A percentile compares a stretch with the other conserved stretches of the same genome.
Conservation (phyloP, 1,139 yeast species). For the Kodamaea plutei region DNA sequence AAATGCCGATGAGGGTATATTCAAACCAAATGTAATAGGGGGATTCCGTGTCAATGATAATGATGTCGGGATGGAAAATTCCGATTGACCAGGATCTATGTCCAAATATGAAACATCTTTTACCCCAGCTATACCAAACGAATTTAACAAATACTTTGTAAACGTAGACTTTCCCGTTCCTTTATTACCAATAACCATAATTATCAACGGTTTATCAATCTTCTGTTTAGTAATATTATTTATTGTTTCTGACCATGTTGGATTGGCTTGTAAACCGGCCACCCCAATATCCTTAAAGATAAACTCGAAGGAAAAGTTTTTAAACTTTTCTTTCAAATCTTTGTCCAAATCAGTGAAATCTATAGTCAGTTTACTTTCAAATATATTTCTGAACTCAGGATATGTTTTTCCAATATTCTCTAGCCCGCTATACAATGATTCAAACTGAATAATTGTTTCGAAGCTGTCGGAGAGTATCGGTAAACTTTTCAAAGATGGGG, state of each 20-base stretch:
- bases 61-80: slow-evolving; percentile 68
- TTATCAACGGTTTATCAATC: slow-evolving; percentile 13
- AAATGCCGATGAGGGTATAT: slow-evolving; percentile 12
- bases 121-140: slow-evolving; percentile 18
- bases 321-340: slow-evolving; percentile 12
- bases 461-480: slow-evolving; percentile 17
- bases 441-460: slow-evolving; percentile 42
- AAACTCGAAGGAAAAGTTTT: slow-evolving; percentile 34
- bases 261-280: slow-evolving; percentile 22
- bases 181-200: slow-evolving; percentile 47
- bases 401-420: slow-evolving; percentile 45
- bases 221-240: slow-evolving; percentile 1
- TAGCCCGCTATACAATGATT: slow-evolving; percentile 38
- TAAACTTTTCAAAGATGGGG: not conserved
- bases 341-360: slow-evolving; percentile 12
- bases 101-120: slow-evolving; percentile 51
- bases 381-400: slow-evolving; percentile 46
- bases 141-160: slow-evolving; percentile 52
- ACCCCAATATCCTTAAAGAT: slow-evolving; percentile 26
- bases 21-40: slow-evolving; percentile 26
- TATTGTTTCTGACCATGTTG: slow-evolving; percentile 19
- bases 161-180: slow-evolving; percentile 85
- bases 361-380: slow-evolving; percentile 15
- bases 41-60: slow-evolving; percentile 41
- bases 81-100: slow-evolving; percentile 91